A percentile compares a stretch with the other conserved stretches of the same genome.
Conservation (phyloP, 768 basidiomycete species). For the Tylopilus felleus region DNA sequence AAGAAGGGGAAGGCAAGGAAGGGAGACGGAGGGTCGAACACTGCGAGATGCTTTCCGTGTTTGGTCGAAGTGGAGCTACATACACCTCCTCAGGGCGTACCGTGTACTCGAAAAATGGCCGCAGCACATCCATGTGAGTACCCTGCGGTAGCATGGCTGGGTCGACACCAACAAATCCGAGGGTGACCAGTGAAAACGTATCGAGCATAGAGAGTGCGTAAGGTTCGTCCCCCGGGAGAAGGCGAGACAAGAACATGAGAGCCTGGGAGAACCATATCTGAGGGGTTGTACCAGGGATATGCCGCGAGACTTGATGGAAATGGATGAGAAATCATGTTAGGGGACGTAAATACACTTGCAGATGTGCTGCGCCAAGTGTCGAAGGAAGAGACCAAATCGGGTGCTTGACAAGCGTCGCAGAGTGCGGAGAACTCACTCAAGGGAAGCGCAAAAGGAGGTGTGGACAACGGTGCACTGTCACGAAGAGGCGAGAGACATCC, state of each 20-base stretch:
- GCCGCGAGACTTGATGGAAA: conserved; percentile 58
- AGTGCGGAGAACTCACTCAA: conserved; percentile 53
- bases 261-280: conserved; percentile 69
- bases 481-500: conserved; percentile 49
- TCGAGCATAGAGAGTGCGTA: conserved; percentile 42
- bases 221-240: conserved; percentile 76
- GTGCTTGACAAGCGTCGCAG: conserved; percentile 48
- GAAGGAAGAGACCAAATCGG: conserved; percentile 44
- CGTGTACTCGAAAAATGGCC: conserved; percentile 57
- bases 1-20: not conserved
- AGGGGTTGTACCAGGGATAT: conserved; percentile 51
- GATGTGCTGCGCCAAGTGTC: not conserved
- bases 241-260: conserved; percentile 48
- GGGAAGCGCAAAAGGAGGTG: conserved; percentile 62
- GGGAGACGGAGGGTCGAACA: conserved; percentile 54
- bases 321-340: conserved; percentile 50
- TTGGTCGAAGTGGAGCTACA: conserved; percentile 50
- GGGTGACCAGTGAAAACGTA: conserved; percentile 13
- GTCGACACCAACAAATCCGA: conserved; percentile 14
- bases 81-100: conserved; percentile 41
- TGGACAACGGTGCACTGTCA: conserved; percentile 34
- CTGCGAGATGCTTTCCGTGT: conserved; percentile 52
- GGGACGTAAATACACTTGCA: conserved; percentile 37
- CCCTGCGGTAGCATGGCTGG: conserved; percentile 18
- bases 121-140: conserved; percentile 29